phyloP scores from a whole-genome alignment of 805 yeast species.

The Kurtzmaniella cleridarum region DNA sequence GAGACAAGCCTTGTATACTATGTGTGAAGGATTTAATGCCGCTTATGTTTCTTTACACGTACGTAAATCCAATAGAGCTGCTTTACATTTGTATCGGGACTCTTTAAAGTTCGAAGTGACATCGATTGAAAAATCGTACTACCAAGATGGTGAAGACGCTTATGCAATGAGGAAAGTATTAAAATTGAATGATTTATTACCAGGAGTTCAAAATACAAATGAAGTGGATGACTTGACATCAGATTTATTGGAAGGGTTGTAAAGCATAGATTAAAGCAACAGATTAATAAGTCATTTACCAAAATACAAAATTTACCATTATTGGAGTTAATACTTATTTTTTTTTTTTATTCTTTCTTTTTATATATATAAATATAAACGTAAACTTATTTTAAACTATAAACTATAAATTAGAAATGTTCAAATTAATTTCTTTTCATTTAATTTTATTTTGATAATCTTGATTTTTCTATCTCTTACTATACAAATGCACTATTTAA shows the following conservation, averaged over 20 bases:
- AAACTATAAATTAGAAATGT: no score
- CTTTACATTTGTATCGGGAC: constrained; percentile 83
- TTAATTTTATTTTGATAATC: no score
- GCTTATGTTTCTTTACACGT: constrained; percentile 88
- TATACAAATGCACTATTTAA: constrained; percentile 2
- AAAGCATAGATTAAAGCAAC: neutral
- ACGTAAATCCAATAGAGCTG: constrained; percentile 89
- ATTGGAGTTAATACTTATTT: no score
- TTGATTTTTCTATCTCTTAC: neutral
- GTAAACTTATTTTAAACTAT: no score
- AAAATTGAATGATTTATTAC: constrained; percentile 54
- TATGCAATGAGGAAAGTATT: constrained; percentile 83
- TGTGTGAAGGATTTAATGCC: constrained; percentile 78
- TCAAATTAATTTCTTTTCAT: no score
- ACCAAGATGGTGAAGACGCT: constrained; percentile 97
- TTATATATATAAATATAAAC: no score
- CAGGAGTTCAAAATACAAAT: constrained; percentile 48
- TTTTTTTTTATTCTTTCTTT: no score
- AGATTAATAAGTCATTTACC: no score
- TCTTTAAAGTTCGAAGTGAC: constrained; percentile 79
- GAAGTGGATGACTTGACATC: constrained; percentile 50
- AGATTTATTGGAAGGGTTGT: constrained; percentile 21
- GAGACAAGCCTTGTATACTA: constrained; percentile 76
- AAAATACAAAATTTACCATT: no score
- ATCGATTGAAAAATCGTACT: constrained; percentile 80